Base-by-base conservation (phyloP, 352 stramenopile genomes). In the Phytophthora litchii region DNA sequence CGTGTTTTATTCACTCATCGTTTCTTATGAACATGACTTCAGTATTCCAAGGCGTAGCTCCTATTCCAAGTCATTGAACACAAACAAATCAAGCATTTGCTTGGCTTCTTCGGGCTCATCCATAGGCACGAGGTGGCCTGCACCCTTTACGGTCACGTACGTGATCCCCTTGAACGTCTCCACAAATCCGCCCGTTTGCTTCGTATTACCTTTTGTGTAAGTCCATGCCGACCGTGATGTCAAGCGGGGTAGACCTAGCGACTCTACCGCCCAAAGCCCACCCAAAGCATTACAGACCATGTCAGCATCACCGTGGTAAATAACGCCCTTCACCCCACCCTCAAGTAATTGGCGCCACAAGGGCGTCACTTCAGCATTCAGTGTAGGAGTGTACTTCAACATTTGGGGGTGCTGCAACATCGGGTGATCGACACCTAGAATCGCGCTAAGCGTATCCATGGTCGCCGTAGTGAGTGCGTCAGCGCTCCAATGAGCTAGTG, bases 91-190 rank as follows among this genome's bases (percentile, higher is more conserved):
- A 31, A 91, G 72, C 80, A 91, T 89, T 62, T 79, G 70, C 60
- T 86, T 85, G 17, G 80, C 76, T 47, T 88, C 76, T 13, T 76
- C 52, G 4, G 80, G 80, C 58, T 97, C 92, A 64, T 80, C 87
- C 61, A 80, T 76, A 0, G 90, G 92, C 45, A 97, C 91, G 52
- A 97, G 76, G 62, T 97, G 91, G 13, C 94, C 94, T 0, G 88
- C 87, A 11, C 90, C 92, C 48, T 95, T 91, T 54, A 98, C 92
- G 0, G 91, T 98, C 43, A 97, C 54, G 65, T 95, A 98, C 20
- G 67, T 81, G 13, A 97, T 54, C n/a, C 72, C 77, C 23, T 92
- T 60, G 59, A 95, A 97, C 27, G 70, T 76, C 25, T 94, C 80
- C 4, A 94, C 67, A 45, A 96, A 92, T 6, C 91, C 91, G 10